A percentile compares a stretch with the other conserved stretches of the same genome.
These are phyloP conservation scores for Diutina catenulata DNA, from an alignment of 1,139 yeast species.

Conservation along the genomic window DNA sequence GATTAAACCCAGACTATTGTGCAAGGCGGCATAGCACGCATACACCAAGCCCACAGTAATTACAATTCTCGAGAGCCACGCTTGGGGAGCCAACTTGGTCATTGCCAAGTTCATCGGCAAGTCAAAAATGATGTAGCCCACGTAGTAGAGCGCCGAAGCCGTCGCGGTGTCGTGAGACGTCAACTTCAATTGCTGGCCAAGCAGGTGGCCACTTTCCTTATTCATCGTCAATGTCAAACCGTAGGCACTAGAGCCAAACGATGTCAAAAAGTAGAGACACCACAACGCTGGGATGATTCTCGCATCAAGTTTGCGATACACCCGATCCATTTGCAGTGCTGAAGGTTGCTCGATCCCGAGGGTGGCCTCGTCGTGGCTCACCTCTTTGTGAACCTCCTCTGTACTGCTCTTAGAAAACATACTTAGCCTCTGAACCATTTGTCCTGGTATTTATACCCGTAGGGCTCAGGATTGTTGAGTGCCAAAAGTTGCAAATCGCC, in stretches of 20 bases:
- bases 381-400: too few relatives aligned
- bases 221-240: slow-evolving; percentile 83
- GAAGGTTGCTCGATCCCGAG: neutral
- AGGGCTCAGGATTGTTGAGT: too few relatives aligned
- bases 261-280: slow-evolving; percentile 67
- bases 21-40: slow-evolving; percentile 55
- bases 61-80: slow-evolving; percentile 75
- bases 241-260: slow-evolving; percentile 68
- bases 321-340: slow-evolving; percentile 28
- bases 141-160: slow-evolving; percentile 74
- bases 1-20: slow-evolving; percentile 44
- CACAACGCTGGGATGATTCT: slow-evolving; percentile 78
- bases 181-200: slow-evolving; percentile 39
- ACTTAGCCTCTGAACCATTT: too few relatives aligned
- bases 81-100: slow-evolving; percentile 78
- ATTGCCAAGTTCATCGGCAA: slow-evolving; percentile 78
- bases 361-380: neutral
- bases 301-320: slow-evolving; percentile 55
- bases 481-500: too few relatives aligned
- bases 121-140: slow-evolving; percentile 74
- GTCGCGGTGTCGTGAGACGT: slow-evolving; percentile 50
- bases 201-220: slow-evolving; percentile 46
- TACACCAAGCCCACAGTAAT: slow-evolving; percentile 69
- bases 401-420: too few relatives aligned
- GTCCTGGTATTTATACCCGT: too few relatives aligned